These are phyloP conservation scores for Apiospora kogelbergensis DNA, from an alignment of 2,329 filamentous ascomycete genomes.

Conservation along the genomic window DNA sequence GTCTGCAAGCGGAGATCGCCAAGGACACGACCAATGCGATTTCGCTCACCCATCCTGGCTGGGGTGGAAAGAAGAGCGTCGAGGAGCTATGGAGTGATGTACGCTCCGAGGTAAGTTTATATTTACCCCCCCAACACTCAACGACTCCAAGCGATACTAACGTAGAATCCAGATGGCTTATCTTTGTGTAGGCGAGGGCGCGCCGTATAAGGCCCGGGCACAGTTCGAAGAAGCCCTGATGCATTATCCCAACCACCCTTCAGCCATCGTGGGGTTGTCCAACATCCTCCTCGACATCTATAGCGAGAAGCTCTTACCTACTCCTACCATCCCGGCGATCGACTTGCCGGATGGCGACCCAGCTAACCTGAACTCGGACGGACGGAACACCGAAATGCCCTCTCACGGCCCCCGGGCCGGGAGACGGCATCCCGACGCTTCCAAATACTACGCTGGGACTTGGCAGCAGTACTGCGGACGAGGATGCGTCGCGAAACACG, in stretches of 20 bases:
- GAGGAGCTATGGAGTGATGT: constrained; percentile 86
- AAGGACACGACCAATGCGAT: constrained; percentile 62
- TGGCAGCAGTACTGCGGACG: constrained; percentile 21
- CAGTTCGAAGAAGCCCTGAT: constrained; percentile 82
- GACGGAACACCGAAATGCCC: constrained; percentile 12
- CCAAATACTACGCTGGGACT: constrained; percentile 50
- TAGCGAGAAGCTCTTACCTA: constrained; percentile 63
- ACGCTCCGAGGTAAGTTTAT: constrained; percentile 67
- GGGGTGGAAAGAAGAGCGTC: constrained; percentile 78
- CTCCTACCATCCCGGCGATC: constrained; percentile 50
- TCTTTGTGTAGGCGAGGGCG: constrained; percentile 60
- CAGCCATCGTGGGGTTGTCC: constrained; percentile 78
- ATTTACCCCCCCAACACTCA: neutral
- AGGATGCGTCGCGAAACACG: constrained; percentile 14
- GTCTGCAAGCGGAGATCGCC: constrained; percentile 66
- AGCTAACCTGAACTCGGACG: constrained; percentile 14
- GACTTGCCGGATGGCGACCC: constrained; percentile 31
- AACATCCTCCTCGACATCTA: constrained; percentile 87
- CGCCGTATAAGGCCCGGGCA: constrained; percentile 67
- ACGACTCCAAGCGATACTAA: constrained; percentile 26
- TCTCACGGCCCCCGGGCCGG: constrained; percentile 9
- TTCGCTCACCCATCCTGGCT: constrained; percentile 64
- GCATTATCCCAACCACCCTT: constrained; percentile 76
- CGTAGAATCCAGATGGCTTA: constrained; percentile 58
- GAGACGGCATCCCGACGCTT: constrained; percentile 25